These are phyloP conservation scores for Balamuthia mandrillaris DNA, from an alignment of 208 protist genomes.

Conservation along the genomic window DNA sequence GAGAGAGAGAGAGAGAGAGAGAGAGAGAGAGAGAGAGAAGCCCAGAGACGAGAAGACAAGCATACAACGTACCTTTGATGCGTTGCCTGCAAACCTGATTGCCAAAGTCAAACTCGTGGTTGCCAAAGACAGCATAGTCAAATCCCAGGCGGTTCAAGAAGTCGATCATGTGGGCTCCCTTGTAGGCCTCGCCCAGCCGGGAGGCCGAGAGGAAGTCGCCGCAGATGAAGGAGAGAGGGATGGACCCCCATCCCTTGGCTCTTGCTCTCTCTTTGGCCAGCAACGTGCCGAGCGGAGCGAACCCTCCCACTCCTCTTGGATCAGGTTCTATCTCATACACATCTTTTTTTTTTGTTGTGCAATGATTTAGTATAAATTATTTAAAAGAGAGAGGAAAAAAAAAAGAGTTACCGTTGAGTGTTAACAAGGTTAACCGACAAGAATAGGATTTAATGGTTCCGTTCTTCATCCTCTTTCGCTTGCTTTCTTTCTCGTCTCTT, in stretches of 20 bases:
- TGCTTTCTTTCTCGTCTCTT: no score
- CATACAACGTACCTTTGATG: not conserved
- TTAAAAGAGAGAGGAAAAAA: no score
- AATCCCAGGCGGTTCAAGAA: conserved; percentile 24
- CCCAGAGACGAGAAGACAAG: no score
- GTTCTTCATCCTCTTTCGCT: no score
- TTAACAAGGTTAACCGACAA: no score
- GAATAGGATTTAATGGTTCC: no score
- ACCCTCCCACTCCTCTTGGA: not conserved
- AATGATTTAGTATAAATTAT: no score
- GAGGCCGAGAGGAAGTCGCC: conserved; percentile 31
- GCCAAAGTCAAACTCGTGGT: conserved; percentile 35
- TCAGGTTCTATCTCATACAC: conserved; percentile 9
- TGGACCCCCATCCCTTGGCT: not conserved
- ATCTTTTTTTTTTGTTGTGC: not conserved
- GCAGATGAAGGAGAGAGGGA: conserved; percentile 22
- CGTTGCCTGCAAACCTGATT: not conserved
- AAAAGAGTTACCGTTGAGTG: no score
- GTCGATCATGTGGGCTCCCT: conserved; percentile 24
- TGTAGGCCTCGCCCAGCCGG: conserved; percentile 1
- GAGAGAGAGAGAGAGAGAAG: no score
- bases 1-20: not conserved
- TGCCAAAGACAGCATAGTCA: conserved; percentile 19
- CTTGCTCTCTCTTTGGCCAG: not conserved
- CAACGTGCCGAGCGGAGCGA: not conserved